Base-by-base conservation (phyloP, 352 stramenopile species). In the Phytopythium montanum region DNA sequence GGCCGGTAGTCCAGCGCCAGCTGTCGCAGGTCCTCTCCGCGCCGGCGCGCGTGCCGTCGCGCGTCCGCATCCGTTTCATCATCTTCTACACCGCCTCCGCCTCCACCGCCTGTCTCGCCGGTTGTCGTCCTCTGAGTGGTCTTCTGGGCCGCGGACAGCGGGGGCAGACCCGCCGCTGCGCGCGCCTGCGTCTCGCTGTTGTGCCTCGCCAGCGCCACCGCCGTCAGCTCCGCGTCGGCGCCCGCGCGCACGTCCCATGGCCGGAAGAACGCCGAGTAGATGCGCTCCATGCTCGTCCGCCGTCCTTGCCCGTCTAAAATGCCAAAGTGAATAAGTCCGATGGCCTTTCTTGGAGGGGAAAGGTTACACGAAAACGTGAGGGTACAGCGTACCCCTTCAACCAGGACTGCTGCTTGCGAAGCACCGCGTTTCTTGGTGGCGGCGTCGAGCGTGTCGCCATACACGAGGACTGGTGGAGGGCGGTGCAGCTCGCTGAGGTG, bases 231-330 rank as follows among this genome's bases (percentile, higher is more conserved):
- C 25, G 44, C 63, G 61, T 31, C 76, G 68, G 10, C 72, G 71
- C 49, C 87, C 77, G 46, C 46, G 25, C 29, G 29, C 18, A 7
- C 10, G 25, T 55, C 49, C 1, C 28, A 29, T 49, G 57, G 61
- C 34, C 74, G 83, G 65, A 95, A 95, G 57, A 95, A 90, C 45
- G 86, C 86, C 59, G 86, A 95, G 68, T 95, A 95, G 52, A 95
- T 79, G 36, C 86, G 86, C 69, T 95, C 84, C 84, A 95, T 95
- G 23, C 19, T 50, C 52, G 31, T 36, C 31, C 7, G 31, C 7
- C 31, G 8, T 10, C 31, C 31, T 18, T 26, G 8, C 29, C n/a
- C 18, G 29, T 13, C n/a, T n/a, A n/a, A 10, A 60, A 28, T 31
- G 34, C 41, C 41, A 41, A 50, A 28, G 23, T 50, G 42, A 50